Percentiles rank a stretch among this genome's conserved stretches.
Evolutionary conservation across 805 yeast genomes (phyloP).

Genomic region (Wickerhamiella vanderwaltii): DNA sequence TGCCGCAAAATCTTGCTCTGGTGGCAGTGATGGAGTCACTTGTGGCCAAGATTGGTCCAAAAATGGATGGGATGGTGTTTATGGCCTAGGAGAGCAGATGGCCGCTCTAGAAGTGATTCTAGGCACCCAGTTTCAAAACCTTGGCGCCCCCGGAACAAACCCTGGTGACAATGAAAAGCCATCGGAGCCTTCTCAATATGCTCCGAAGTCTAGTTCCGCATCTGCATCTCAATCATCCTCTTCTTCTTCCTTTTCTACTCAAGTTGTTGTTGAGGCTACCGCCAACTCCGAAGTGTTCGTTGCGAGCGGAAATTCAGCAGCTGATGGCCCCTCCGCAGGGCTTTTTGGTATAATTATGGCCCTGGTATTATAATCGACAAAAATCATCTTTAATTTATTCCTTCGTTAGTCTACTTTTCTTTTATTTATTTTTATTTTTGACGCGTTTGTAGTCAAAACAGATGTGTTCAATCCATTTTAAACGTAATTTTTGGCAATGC

Average conservation of each 20-base stretch:
- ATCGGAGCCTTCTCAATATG: background rate
- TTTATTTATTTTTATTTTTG: too few relatives aligned
- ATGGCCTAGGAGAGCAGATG: conserved; percentile 74
- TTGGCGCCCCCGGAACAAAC: conserved; percentile 3
- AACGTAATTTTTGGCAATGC: conserved; percentile 25
- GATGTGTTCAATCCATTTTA: conserved; percentile 1
- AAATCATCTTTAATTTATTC: too few relatives aligned
- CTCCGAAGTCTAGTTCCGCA: background rate
- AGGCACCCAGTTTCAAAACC: conserved; percentile 26
- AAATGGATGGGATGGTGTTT: conserved; percentile 48
- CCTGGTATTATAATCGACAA: background rate
- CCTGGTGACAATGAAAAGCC: conserved; percentile 1
- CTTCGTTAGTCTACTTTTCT: too few relatives aligned
- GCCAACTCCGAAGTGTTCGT: background rate
- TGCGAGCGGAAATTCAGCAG: background rate
- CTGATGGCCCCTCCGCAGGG: background rate
- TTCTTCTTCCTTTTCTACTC: background rate
- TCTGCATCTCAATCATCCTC: background rate
- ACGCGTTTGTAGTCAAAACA: too few relatives aligned
- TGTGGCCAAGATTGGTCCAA: conserved; percentile 63
- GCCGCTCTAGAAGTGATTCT: conserved; percentile 54
- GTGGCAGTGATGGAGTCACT: conserved; percentile 63
- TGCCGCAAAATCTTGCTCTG: conserved; percentile 64
- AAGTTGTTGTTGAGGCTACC: background rate
- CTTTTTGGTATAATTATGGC: background rate